A percentile compares a stretch with the other conserved stretches of the same genome.
Evolutionary conservation across 805 yeast genomes (phyloP).

Genomic region (Yamadazyma laniorum): DNA sequence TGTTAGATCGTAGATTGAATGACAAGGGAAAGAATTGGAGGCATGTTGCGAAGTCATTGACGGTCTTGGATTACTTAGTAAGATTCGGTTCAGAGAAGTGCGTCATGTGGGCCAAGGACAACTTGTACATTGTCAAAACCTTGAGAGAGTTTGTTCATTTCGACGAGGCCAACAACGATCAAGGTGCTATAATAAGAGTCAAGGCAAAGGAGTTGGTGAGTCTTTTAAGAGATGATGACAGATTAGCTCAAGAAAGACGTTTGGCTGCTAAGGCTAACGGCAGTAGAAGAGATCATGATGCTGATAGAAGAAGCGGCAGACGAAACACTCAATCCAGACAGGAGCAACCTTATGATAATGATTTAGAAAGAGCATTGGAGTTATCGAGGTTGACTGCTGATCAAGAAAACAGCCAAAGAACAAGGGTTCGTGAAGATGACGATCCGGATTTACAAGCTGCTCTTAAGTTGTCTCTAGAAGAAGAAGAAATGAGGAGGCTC

Average conservation of each 20-base stretch:
- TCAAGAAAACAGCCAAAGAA: constrained; percentile 62
- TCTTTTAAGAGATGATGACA: constrained; percentile 77
- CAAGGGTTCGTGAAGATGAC: constrained; percentile 38
- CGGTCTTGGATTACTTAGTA: constrained; percentile 84
- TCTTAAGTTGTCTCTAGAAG: constrained; percentile 68
- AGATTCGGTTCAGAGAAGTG: constrained; percentile 85
- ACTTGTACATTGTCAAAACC: constrained; percentile 83
- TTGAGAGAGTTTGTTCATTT: constrained; percentile 82
- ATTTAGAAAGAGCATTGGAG: constrained; percentile 75
- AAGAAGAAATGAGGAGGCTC: constrained; percentile 63
- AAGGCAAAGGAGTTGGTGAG: constrained; percentile 86
- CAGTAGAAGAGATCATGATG: constrained; percentile 22
- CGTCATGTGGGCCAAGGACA: constrained; percentile 89
- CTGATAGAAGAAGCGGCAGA: constrained; percentile 21
- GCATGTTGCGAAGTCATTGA: constrained; percentile 87
- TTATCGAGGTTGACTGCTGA: constrained; percentile 79
- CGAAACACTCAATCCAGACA: constrained; percentile 8
- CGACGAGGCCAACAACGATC: constrained; percentile 78
- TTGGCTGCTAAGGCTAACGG: constrained; percentile 26
- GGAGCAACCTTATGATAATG: constrained; percentile 59
- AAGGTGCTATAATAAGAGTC: constrained; percentile 81
- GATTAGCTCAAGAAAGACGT: constrained; percentile 68
- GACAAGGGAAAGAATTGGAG: constrained; percentile 98
- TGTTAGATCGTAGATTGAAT: constrained; percentile 85
- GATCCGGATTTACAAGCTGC: constrained; percentile 71